Evolutionary conservation across 345 rosid species (phyloP), one percentile per base, ranked within the genome.

Genomic region (Brassica juncea): DNA sequence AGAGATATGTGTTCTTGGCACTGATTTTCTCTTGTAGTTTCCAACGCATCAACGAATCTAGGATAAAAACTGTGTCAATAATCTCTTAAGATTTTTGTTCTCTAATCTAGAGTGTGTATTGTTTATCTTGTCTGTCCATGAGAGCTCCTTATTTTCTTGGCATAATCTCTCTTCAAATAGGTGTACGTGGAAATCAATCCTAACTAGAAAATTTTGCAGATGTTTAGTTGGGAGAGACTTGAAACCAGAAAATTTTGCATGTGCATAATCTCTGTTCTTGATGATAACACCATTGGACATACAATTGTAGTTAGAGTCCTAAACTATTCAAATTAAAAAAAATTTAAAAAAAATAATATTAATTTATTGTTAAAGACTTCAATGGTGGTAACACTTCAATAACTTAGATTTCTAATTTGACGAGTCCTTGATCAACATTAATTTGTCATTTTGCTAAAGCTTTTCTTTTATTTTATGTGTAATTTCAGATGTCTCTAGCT

Each of bases 141-240:
- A 62, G n/a, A 70, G 39, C 66, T 52, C 19, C 10, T 27, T 25
- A 65, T 19, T 5, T 73, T 67, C 6, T 74, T 61, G 54, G 78
- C 71, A 63, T 74, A 37, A 63, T 74, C 62, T 80, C 27, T 52
- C 79, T 63, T 61, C 79, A 54, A 69, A 35, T 73, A 32, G 60
- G 37, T 49, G 30, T 66, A 16, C 68, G 6, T 64, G 15, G 21
- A 49, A 44, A 11, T 23, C 5, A 23, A 25, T 23, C 12, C 11
- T 11, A 39, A 34, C 12, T 47, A 77, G 72, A 60, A 32, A 69
- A 5, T 69, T 32, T 31, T 31, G 5, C 27, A 30, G 63, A 21
- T 57, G 42, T 1, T 23, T 23, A 23, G 25, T 23, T 23, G 25
- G 25, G 25, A 23, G 25, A 23, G 25, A 23, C 25, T 23, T 73